Conservation (phyloP, 306 rosid species). For the Inga oerstediana region DNA sequence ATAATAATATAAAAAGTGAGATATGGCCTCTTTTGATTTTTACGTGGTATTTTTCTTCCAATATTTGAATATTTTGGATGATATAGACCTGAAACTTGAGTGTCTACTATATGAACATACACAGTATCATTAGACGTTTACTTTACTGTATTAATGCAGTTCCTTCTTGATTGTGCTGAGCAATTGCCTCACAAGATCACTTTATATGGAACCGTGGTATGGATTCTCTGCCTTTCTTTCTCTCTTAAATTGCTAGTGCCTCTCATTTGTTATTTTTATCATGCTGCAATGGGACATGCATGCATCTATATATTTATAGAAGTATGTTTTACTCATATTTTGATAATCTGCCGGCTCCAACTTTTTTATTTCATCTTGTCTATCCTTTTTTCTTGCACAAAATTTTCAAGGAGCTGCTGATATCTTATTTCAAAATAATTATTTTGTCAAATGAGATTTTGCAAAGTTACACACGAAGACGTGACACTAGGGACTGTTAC, state of each 20-base stretch:
- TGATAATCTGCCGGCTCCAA: not conserved
- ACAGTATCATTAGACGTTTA: conserved; percentile 14
- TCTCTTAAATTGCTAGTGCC: conserved; percentile 6
- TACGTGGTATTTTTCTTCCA: not conserved
- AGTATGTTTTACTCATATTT: not conserved
- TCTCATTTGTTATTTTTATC: not conserved
- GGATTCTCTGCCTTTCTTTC: conserved; percentile 14
- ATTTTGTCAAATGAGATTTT: no score
- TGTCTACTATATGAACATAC: not conserved
- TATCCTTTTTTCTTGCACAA: not conserved
- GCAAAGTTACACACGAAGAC: not conserved
- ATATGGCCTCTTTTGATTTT: conserved; percentile 11
- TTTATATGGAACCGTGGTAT: conserved; percentile 86
- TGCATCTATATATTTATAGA: not conserved
- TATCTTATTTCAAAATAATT: not conserved
- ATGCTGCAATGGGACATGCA: not conserved
- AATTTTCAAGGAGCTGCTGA: not conserved
- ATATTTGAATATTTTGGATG: not conserved
- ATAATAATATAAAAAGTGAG: not conserved
- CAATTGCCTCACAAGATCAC: conserved; percentile 97
- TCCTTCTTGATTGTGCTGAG: conserved; percentile 72
- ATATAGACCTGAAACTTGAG: not conserved
- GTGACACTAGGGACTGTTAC: not conserved
- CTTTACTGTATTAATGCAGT: conserved; percentile 57
- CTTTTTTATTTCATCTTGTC: not conserved